Conservation (phyloP, 768 basidiomycete species). For the Pulveroboletus ravenelii region DNA sequence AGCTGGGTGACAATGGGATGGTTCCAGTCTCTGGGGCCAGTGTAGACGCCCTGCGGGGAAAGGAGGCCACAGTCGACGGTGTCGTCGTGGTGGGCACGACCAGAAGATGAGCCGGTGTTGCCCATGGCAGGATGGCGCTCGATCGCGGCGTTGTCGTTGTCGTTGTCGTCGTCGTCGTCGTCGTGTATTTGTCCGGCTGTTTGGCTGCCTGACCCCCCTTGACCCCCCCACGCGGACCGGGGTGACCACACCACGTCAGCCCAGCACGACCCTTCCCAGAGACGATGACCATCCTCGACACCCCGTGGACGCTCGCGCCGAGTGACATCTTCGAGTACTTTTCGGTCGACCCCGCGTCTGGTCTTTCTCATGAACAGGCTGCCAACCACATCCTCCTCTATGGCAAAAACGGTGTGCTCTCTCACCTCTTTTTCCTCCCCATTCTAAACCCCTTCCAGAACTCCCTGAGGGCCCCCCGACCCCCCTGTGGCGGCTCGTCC, state of each 20-base stretch:
- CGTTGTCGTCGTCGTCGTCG: neutral
- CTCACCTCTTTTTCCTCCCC: neutral
- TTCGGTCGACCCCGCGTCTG: slow-evolving; percentile 54
- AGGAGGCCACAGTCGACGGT: slow-evolving; percentile 80
- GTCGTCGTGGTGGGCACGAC: slow-evolving; percentile 72
- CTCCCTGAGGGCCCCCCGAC: slow-evolving; percentile 90
- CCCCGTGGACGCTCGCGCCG: slow-evolving; percentile 74
- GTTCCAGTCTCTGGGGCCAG: slow-evolving; percentile 84
- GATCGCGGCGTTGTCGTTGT: neutral
- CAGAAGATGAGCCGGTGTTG: slow-evolving; percentile 73
- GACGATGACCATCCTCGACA: slow-evolving; percentile 46
- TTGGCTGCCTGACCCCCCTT: slow-evolving; percentile 16
- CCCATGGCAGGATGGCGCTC: slow-evolving; percentile 50
- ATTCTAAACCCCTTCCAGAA: slow-evolving; percentile 43
- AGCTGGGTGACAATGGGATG: slow-evolving; percentile 81
- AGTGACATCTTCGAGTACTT: slow-evolving; percentile 70
- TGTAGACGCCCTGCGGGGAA: slow-evolving; percentile 82
- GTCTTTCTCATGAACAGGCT: slow-evolving; percentile 65
- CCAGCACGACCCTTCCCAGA: neutral
- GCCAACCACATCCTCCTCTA: slow-evolving; percentile 72
- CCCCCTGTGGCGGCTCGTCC: slow-evolving; percentile 87
- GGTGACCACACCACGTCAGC: slow-evolving; percentile 12
- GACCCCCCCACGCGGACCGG: slow-evolving; percentile 10
- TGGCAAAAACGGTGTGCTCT: slow-evolving; percentile 78
- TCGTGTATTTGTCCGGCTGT: slow-evolving; percentile 20